Percentiles rank a stretch among this genome's conserved stretches.
phyloP scores from a whole-genome alignment of 2,329 filamentous ascomycete species.

The Didymosphaeria variabile region DNA sequence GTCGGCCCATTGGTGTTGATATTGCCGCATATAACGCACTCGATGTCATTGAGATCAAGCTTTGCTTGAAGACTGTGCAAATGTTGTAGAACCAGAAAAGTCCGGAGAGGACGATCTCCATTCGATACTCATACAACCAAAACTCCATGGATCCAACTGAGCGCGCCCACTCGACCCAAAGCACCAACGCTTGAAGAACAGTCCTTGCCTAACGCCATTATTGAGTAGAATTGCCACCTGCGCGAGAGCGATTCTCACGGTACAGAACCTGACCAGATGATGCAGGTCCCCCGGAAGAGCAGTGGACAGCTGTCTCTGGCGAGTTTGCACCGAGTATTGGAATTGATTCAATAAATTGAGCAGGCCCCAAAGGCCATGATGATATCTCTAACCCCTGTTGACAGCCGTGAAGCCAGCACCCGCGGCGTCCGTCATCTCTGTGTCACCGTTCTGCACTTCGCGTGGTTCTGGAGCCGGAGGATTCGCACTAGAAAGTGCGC shows the following conservation, averaged over 20 bases:
- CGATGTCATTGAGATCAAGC: background rate
- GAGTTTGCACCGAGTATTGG: background rate
- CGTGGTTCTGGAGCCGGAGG: constrained; percentile 27
- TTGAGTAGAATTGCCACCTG: background rate
- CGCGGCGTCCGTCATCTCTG: constrained; percentile 51
- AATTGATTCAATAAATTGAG: too few species aligned
- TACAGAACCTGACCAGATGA: background rate
- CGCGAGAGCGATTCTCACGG: background rate
- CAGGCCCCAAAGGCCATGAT: background rate
- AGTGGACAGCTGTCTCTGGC: background rate
- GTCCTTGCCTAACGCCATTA: background rate
- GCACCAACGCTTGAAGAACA: background rate
- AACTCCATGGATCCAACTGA: background rate
- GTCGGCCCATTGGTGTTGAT: background rate
- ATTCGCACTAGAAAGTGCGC: constrained; percentile 42
- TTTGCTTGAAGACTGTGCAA: background rate
- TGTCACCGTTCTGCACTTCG: constrained; percentile 50
- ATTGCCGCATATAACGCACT: background rate
- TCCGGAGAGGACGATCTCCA: background rate
- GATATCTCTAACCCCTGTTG: constrained; percentile 41
- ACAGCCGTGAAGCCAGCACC: constrained; percentile 48
- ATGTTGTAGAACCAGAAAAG: background rate
- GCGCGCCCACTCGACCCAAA: constrained; percentile 1
- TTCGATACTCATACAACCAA: constrained; percentile 1
- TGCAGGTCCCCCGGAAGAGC: background rate